These are phyloP conservation scores for Nothophoma quercina DNA, from an alignment of 2,329 filamentous ascomycete species.

Conservation along the genomic window DNA sequence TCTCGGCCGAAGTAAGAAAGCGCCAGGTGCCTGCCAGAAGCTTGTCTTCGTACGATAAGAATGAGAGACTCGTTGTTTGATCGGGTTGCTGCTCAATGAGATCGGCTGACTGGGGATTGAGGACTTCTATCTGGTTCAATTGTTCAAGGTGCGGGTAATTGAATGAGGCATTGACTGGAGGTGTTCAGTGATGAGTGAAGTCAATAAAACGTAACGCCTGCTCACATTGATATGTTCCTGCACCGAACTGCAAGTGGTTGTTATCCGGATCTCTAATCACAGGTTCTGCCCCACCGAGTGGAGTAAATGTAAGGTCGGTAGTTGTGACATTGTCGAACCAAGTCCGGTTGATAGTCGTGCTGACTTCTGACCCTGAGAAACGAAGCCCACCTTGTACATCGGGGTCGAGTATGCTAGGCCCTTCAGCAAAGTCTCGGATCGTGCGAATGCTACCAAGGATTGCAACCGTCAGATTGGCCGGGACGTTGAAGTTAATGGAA, in stretches of 20 bases:
- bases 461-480: conserved; percentile 62
- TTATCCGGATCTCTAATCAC: conserved; percentile 46
- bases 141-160: conserved; percentile 69
- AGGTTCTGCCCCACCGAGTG: conserved; percentile 29
- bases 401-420: conserved; percentile 57
- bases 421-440: conserved; percentile 70
- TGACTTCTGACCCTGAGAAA: conserved; percentile 50
- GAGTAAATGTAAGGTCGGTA: conserved; percentile 59
- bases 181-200: neutral
- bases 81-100: conserved; percentile 57
- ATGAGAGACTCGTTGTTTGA: conserved; percentile 64
- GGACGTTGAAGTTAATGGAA: conserved; percentile 64
- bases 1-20: conserved; percentile 74
- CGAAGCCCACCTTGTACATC: conserved; percentile 64
- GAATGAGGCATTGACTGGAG: conserved; percentile 61
- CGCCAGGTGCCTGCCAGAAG: conserved; percentile 70
- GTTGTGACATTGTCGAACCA: conserved; percentile 71
- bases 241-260: conserved; percentile 53
- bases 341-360: conserved; percentile 59
- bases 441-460: conserved; percentile 69
- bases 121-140: conserved; percentile 58
- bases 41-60: conserved; percentile 70
- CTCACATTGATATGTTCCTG: conserved; percentile 61
- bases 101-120: conserved; percentile 57
- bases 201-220: too few relatives aligned